These are phyloP conservation scores for Cladosporium sp. DNA, from an alignment of 2,329 filamentous ascomycete genomes.

Conservation along the genomic window DNA sequence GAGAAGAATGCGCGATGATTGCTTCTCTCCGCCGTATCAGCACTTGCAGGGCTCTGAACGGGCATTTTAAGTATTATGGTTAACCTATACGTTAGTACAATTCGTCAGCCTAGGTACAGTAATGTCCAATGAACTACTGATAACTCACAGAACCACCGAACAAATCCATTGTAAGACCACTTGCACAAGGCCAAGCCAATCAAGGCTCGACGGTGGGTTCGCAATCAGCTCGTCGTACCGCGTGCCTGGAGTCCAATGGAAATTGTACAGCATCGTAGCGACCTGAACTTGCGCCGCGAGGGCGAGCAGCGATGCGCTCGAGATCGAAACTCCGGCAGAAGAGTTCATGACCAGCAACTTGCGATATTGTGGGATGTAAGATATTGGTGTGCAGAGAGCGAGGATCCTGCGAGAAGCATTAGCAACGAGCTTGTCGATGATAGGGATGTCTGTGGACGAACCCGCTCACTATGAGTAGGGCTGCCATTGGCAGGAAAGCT, in stretches of 20 bases:
- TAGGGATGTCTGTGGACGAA: neutral
- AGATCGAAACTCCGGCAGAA: neutral
- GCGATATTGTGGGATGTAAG: neutral
- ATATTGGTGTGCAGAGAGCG: neutral
- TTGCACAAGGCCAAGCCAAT: neutral
- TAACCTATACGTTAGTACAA: neutral
- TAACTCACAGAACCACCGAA: neutral
- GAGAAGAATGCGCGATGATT: neutral
- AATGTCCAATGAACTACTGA: neutral
- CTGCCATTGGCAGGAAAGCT: neutral
- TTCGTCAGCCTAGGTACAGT: neutral
- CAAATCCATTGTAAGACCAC: neutral
- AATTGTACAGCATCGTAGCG: neutral
- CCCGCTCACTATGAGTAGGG: neutral
- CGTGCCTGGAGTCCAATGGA: neutral
- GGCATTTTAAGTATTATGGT: neutral
- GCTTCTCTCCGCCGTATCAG: neutral
- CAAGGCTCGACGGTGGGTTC: neutral
- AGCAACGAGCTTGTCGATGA: neutral
- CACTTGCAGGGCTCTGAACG: neutral
- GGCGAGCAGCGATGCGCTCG: neutral
- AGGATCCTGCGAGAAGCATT: neutral
- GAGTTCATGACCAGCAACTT: neutral
- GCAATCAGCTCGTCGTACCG: neutral
- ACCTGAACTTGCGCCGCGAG: neutral